A percentile compares a stretch with the other conserved stretches of the same genome.
Evolutionary conservation across 768 basidiomycete genomes (phyloP).

Genomic region (Cystofilobasidium macerans): DNA sequence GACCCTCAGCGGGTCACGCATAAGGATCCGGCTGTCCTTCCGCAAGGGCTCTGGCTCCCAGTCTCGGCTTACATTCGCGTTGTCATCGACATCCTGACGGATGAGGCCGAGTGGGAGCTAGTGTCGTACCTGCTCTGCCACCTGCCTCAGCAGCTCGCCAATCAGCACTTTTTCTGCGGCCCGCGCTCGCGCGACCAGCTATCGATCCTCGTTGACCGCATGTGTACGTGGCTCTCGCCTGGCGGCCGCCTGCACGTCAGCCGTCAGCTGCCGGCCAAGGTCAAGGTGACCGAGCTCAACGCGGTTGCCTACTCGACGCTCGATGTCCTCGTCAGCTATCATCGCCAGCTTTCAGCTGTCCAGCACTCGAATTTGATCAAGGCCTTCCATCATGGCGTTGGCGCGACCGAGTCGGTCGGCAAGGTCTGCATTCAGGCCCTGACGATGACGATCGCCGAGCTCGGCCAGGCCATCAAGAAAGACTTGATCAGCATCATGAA

Average conservation of each 20-base stretch:
- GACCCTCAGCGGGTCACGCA: slow-evolving; percentile 30
- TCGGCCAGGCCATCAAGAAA: slow-evolving; percentile 68
- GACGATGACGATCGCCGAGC: slow-evolving; percentile 65
- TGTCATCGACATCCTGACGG: slow-evolving; percentile 55
- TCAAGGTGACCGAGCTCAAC: slow-evolving; percentile 56
- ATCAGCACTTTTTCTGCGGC: slow-evolving; percentile 95
- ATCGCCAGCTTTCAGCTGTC: slow-evolving; percentile 55
- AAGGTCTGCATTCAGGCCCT: slow-evolving; percentile 84
- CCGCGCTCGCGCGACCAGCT: slow-evolving; percentile 56
- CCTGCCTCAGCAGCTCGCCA: slow-evolving; percentile 77
- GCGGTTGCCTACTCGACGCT: slow-evolving; percentile 78
- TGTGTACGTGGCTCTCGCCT: slow-evolving; percentile 20
- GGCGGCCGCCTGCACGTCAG: slow-evolving; percentile 24
- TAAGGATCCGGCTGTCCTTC: slow-evolving; percentile 6
- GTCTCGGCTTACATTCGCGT: slow-evolving; percentile 61
- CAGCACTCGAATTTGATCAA: slow-evolving; percentile 41
- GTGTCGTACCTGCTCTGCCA: slow-evolving; percentile 84
- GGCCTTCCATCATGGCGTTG: slow-evolving; percentile 41
- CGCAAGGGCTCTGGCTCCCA: slow-evolving; percentile 46
- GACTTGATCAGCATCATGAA: slow-evolving; percentile 68
- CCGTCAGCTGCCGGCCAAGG: slow-evolving; percentile 39
- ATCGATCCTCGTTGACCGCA: slow-evolving; percentile 45
- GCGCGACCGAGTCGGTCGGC: slow-evolving; percentile 40
- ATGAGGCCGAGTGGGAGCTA: slow-evolving; percentile 81
- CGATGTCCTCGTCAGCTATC: slow-evolving; percentile 78